phyloP scores from a whole-genome alignment of 2,329 filamentous ascomycete genomes.

The Trichoderma simmonsii region DNA sequence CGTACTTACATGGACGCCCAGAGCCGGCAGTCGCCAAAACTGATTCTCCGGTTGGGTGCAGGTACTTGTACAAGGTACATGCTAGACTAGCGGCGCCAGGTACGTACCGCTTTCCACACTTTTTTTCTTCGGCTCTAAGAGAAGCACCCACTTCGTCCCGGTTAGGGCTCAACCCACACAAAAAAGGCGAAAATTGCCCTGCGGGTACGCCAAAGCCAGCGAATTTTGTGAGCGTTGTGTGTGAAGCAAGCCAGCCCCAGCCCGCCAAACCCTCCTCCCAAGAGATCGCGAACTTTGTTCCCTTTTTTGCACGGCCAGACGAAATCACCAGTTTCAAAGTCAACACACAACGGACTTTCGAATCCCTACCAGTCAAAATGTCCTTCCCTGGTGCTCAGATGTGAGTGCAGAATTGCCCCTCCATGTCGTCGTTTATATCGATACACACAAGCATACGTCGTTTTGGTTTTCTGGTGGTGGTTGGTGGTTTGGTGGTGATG shows the following conservation, averaged over 20 bases:
- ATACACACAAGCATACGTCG: neutral
- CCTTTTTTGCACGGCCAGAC: conserved; percentile 22
- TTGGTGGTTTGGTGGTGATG: neutral
- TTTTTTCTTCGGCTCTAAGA: neutral
- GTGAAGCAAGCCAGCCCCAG: neutral
- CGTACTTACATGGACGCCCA: too few relatives aligned
- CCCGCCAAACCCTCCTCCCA: conserved; percentile 7
- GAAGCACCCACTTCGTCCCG: neutral
- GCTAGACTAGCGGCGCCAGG: neutral
- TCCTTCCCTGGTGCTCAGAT: conserved; percentile 61
- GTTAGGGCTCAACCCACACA: conserved; percentile 34
- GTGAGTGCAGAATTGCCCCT: conserved; percentile 42
- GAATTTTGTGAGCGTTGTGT: conserved; percentile 4
- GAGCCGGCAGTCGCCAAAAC: conserved; percentile 22
- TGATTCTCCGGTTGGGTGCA: conserved; percentile 21
- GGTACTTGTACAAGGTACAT: neutral
- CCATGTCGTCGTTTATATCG: neutral
- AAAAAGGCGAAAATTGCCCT: conserved; percentile 22
- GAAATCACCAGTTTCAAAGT: conserved; percentile 22
- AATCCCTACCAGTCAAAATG: conserved; percentile 48
- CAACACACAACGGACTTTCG: conserved; percentile 17
- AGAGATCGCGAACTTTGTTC: conserved; percentile 19
- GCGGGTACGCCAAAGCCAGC: conserved; percentile 10
- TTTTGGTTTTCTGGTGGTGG: neutral
- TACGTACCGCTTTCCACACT: neutral